Conservation (phyloP, 352 stramenopile species). For the Pythium aristosporum region DNA sequence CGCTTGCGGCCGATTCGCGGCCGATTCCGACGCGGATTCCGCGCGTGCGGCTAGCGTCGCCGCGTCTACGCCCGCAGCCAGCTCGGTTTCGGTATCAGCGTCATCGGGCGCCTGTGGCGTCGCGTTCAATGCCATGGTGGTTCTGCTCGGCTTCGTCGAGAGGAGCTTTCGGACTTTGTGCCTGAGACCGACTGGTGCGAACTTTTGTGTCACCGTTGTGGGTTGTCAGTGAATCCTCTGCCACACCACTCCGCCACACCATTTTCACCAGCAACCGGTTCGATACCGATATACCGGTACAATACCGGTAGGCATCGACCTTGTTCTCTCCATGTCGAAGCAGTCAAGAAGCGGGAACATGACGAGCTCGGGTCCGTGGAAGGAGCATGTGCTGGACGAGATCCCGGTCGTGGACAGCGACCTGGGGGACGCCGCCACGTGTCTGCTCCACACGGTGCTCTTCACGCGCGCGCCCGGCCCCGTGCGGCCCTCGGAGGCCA, state of each 20-base stretch:
- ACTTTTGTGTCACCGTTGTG: constrained; percentile 25
- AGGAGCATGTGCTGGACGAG: constrained; percentile 67
- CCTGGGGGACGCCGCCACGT: constrained; percentile 62
- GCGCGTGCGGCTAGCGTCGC: background rate
- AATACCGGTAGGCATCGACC: background rate
- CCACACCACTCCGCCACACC: constrained; percentile 2
- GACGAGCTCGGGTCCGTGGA: constrained; percentile 31
- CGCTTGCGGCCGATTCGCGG: constrained; percentile 8
- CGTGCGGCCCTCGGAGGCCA: constrained; percentile 70
- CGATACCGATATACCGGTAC: background rate
- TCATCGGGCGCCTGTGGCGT: background rate
- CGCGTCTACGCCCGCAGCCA: background rate
- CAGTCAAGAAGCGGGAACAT: background rate
- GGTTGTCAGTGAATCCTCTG: background rate
- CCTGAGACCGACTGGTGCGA: constrained; percentile 14
- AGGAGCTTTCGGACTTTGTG: background rate
- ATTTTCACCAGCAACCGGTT: background rate
- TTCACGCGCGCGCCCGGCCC: constrained; percentile 75
- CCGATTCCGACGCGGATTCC: constrained; percentile 13
- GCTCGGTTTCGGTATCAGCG: background rate
- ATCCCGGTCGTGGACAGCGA: constrained; percentile 54
- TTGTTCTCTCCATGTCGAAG: background rate
- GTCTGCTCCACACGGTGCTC: constrained; percentile 77
- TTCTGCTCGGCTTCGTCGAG: background rate
- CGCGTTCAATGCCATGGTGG: constrained; percentile 11